These are phyloP conservation scores for Lachancea quebecensis DNA, from an alignment of 805 yeast genomes.

Conservation along the genomic window DNA sequence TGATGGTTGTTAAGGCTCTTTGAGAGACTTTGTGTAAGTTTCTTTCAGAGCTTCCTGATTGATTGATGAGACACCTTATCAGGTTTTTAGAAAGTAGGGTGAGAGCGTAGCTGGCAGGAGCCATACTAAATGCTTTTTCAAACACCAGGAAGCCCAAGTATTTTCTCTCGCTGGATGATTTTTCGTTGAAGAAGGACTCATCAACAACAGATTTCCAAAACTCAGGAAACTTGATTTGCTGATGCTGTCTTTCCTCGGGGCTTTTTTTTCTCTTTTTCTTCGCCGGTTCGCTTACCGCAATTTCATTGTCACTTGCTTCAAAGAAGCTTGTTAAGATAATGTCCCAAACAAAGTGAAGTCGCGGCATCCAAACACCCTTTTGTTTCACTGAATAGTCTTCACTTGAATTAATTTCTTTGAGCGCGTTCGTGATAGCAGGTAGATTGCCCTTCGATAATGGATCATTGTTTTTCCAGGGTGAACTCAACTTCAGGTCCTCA, in stretches of 20 bases:
- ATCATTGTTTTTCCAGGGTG: conserved; percentile 60
- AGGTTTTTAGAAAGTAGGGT: conserved; percentile 55
- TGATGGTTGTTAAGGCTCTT: conserved; percentile 40
- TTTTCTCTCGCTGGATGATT: conserved; percentile 79
- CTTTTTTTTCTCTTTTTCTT: conserved; percentile 36
- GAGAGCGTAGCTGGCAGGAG: conserved; percentile 17
- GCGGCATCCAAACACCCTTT: conserved; percentile 70
- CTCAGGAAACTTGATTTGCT: conserved; percentile 41
- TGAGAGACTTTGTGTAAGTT: conserved; percentile 61
- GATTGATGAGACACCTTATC: conserved; percentile 68
- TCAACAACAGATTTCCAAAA: conserved; percentile 81
- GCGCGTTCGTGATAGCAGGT: conserved; percentile 50
- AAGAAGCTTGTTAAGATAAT: conserved; percentile 39
- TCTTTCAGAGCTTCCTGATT: conserved; percentile 59
- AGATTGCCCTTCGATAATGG: conserved; percentile 71
- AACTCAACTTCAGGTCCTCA: conserved; percentile 13
- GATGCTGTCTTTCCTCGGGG: conserved; percentile 19
- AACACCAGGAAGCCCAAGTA: conserved; percentile 80
- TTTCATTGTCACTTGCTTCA: conserved; percentile 9
- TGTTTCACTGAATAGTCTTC: conserved; percentile 27
- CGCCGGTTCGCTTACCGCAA: conserved; percentile 10
- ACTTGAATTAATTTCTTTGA: conserved; percentile 43
- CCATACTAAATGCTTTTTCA: conserved; percentile 36
- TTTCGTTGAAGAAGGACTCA: conserved; percentile 67
- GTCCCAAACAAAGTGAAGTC: conserved; percentile 72